Percentiles rank a stretch among this genome's conserved stretches.
These are phyloP conservation scores for Suhomyces tanzawaensis DNA, from an alignment of 805 yeast genomes.

Conservation along the genomic window DNA sequence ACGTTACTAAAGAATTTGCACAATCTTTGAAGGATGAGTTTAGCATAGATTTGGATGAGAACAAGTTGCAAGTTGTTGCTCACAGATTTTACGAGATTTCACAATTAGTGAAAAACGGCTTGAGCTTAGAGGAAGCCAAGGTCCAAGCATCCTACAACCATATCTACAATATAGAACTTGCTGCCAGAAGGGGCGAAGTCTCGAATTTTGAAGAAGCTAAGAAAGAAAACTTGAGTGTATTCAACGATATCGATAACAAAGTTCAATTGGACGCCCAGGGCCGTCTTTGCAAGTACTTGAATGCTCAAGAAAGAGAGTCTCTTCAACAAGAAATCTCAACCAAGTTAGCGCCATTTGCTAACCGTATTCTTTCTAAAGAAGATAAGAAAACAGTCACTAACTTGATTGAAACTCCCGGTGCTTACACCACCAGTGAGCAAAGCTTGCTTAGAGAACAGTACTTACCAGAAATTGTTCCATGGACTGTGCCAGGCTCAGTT, in stretches of 20 bases:
- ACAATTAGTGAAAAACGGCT: conserved; percentile 60
- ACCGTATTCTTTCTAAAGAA: conserved; percentile 31
- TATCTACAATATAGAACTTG: conserved; percentile 43
- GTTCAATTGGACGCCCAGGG: conserved; percentile 49
- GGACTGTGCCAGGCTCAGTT: conserved; percentile 41
- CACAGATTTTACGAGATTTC: conserved; percentile 48
- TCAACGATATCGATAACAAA: conserved; percentile 39
- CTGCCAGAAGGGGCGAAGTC: conserved; percentile 37
- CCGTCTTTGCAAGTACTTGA: conserved; percentile 38
- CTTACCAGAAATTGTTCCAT: conserved; percentile 58
- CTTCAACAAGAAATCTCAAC: conserved; percentile 19
- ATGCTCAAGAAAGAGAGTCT: conserved; percentile 25
- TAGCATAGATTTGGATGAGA: conserved; percentile 27
- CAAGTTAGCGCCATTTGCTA: conserved; percentile 19
- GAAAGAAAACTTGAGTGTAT: conserved; percentile 35
- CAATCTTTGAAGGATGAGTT: conserved; percentile 25
- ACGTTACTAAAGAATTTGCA: conserved; percentile 13
- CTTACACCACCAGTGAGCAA: conserved; percentile 38
- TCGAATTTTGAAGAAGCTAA: conserved; percentile 21
- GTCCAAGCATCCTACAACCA: conserved; percentile 54
- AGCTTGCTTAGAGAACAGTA: conserved; percentile 43
- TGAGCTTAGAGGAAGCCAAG: conserved; percentile 52
- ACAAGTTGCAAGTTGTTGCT: conserved; percentile 33
- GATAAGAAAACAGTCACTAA: conserved; percentile 40
- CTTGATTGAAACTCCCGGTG: conserved; percentile 43